Percentiles rank a stretch among this genome's conserved stretches.
Conservation (phyloP, 495 filamentous ascomycete species). For the Aspergillus leporis region DNA sequence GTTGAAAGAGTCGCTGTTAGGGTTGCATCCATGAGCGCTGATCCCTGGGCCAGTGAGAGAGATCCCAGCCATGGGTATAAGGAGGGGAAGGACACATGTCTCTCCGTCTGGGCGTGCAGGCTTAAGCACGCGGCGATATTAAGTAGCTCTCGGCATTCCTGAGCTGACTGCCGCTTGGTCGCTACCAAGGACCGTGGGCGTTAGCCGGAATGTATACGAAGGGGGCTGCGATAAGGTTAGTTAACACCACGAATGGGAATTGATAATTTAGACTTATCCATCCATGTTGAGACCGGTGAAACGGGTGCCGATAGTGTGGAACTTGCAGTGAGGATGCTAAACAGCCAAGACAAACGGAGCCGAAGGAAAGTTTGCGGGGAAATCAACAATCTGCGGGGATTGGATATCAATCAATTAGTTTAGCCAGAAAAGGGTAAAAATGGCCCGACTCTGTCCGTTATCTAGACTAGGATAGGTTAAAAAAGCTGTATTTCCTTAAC, state of each 20-base stretch:
- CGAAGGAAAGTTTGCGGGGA: background rate
- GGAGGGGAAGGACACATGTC: background rate
- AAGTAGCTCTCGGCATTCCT: background rate
- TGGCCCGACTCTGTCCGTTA: too few relatives aligned
- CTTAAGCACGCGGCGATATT: background rate
- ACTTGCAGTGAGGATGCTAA: too few relatives aligned
- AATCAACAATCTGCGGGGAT: background rate
- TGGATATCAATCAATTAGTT: background rate
- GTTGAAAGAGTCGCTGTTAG: background rate
- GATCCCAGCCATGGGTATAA: background rate
- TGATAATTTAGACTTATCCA: background rate
- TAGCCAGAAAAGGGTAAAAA: background rate
- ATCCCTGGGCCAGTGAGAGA: background rate
- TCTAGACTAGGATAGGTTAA: too few relatives aligned
- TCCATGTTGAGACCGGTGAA: background rate
- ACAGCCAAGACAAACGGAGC: background rate
- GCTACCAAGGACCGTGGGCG: background rate
- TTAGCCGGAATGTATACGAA: background rate
- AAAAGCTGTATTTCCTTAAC: too few relatives aligned
- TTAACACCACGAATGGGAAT: background rate
- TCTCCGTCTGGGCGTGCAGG: background rate
- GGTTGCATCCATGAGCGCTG: background rate
- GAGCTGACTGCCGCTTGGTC: background rate
- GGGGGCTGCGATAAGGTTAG: background rate
- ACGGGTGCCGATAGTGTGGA: background rate